Conservation (phyloP, 2,329 filamentous ascomycete genomes). For the Colletotrichum destructivum region DNA sequence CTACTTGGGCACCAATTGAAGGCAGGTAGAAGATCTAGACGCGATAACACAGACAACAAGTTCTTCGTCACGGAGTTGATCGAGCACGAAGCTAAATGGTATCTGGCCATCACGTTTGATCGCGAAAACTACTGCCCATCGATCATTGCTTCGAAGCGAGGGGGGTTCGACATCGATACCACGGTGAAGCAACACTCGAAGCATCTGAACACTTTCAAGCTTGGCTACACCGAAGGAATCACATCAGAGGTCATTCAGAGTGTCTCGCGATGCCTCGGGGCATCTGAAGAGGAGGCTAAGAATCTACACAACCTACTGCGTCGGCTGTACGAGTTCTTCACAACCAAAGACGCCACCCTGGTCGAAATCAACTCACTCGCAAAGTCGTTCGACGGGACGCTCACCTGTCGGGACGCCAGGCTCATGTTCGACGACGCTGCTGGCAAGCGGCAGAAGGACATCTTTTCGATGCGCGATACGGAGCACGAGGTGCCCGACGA, state of each 20-base stretch:
- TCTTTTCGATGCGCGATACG: slow-evolving; percentile 57
- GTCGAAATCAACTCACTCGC: slow-evolving; percentile 60
- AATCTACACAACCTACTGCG: slow-evolving; percentile 35
- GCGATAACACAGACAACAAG: slow-evolving; percentile 45
- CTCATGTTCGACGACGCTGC: slow-evolving; percentile 66
- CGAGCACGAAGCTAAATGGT: slow-evolving; percentile 53
- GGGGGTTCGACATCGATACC: slow-evolving; percentile 42
- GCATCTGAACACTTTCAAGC: slow-evolving; percentile 43
- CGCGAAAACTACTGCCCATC: slow-evolving; percentile 57
- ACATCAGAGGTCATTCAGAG: slow-evolving; percentile 43
- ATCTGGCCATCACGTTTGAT: slow-evolving; percentile 60
- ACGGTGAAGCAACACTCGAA: slow-evolving; percentile 33
- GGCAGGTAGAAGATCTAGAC: slow-evolving; percentile 4
- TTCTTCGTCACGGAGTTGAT: slow-evolving; percentile 55
- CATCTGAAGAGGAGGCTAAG: slow-evolving; percentile 13
- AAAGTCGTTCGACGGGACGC: slow-evolving; percentile 46
- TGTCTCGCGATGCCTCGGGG: slow-evolving; percentile 26
- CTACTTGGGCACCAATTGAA: slow-evolving; percentile 42
- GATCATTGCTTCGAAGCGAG: slow-evolving; percentile 53
- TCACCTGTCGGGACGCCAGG: slow-evolving; percentile 55
- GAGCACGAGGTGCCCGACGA: slow-evolving; percentile 53
- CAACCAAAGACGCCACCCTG: slow-evolving; percentile 61
- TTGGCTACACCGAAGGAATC: slow-evolving; percentile 49
- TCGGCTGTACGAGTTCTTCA: slow-evolving; percentile 56
- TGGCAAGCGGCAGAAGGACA: slow-evolving; percentile 54